These are phyloP conservation scores for Globisporangium barbulae DNA, from an alignment of 352 stramenopile genomes.

Conservation along the genomic window DNA sequence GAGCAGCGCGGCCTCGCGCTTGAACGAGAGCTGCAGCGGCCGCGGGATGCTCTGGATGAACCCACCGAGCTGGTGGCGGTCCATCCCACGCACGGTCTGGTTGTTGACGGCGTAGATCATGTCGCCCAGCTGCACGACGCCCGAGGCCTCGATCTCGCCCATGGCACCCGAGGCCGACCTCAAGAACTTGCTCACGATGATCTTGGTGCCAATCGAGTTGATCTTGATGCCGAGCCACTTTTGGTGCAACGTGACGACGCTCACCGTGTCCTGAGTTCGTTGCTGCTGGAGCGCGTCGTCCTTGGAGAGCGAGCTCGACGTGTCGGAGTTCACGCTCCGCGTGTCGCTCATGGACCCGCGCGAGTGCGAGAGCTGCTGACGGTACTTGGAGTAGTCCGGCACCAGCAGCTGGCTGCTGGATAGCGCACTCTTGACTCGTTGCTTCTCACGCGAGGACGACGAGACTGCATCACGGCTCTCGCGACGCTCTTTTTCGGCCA, in stretches of 20 bases:
- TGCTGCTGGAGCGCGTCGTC: slow-evolving; percentile 6
- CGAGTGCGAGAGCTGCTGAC: slow-evolving; percentile 18
- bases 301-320: slow-evolving; percentile 6
- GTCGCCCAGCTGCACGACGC: slow-evolving; percentile 52
- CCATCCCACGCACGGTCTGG: slow-evolving; percentile 49
- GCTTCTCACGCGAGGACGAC: not conserved
- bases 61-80: slow-evolving; percentile 56
- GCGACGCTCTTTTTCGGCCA: slow-evolving; percentile 42
- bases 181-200: slow-evolving; percentile 75
- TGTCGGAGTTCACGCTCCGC: slow-evolving; percentile 7
- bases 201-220: slow-evolving; percentile 65
- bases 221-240: slow-evolving; percentile 80
- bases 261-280: slow-evolving; percentile 15
- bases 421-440: not conserved
- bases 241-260: slow-evolving; percentile 50
- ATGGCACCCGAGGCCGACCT: slow-evolving; percentile 46
- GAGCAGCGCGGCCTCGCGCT: slow-evolving; percentile 44
- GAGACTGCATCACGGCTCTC: not conserved
- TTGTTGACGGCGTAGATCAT: slow-evolving; percentile 65
- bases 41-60: slow-evolving; percentile 55
- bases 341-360: slow-evolving; percentile 13
- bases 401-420: not conserved
- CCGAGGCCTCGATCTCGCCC: slow-evolving; percentile 72
- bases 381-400: slow-evolving; percentile 16
- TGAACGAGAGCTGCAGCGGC: slow-evolving; percentile 58